Conservation (phyloP, 495 filamentous ascomycete genomes). For the Podospora bellae-mahoneyi region DNA sequence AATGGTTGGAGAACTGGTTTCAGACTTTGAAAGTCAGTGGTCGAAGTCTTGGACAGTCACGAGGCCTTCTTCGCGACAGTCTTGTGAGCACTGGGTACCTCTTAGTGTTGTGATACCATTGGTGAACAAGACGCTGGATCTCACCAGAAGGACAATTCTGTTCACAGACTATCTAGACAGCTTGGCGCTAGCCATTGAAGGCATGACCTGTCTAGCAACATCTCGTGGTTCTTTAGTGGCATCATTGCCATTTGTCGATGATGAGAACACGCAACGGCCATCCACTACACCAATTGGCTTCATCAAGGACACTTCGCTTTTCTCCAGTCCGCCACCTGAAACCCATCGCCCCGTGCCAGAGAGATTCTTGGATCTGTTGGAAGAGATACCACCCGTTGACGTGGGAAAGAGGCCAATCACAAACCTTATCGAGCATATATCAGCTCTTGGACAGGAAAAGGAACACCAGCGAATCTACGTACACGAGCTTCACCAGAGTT, state of each 20-base stretch:
- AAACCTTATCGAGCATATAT: conserved; percentile 3
- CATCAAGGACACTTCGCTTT: not conserved
- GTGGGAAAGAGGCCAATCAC: not conserved
- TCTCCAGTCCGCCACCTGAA: conserved; percentile 6
- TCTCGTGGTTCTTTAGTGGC: not conserved
- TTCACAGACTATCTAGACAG: conserved; percentile 9
- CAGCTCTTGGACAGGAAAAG: not conserved
- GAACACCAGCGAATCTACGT: conserved; percentile 9
- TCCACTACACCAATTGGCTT: not conserved
- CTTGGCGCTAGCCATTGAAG: not conserved
- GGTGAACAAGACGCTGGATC: not conserved
- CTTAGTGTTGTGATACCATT: not conserved
- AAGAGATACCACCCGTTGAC: not conserved
- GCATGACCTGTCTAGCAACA: not conserved
- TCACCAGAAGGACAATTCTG: conserved; percentile 5
- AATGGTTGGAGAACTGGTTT: not conserved
- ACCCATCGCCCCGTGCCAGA: conserved; percentile 8
- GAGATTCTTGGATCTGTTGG: not conserved
- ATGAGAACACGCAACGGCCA: not conserved
- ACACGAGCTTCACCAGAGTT: conserved; percentile 4
- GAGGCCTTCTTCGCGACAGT: not conserved
- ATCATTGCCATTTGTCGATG: not conserved
- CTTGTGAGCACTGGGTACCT: not conserved
- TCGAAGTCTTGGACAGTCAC: not conserved
- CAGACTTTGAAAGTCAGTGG: conserved; percentile 11